Percentiles rank a stretch among this genome's conserved stretches.
Evolutionary conservation across 2,329 filamentous ascomycete genomes (phyloP).

Genomic region (Clonostachys byssicola): DNA sequence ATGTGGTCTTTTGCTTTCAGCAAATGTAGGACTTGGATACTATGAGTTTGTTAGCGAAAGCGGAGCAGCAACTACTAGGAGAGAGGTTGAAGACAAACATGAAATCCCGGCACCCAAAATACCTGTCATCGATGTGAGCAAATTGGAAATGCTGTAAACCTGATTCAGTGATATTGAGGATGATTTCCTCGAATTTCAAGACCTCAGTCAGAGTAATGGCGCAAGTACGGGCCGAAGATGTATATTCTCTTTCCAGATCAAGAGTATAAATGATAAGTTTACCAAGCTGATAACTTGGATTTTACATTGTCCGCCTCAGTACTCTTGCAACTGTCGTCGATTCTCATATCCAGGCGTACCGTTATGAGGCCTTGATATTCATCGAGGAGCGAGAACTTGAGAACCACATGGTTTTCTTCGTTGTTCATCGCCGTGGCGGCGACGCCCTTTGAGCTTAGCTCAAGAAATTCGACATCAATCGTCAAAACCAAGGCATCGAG

Average conservation of each 20-base stretch:
- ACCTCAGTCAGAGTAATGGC: neutral
- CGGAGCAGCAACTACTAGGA: too few relatives aligned
- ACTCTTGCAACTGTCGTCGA: rapidly evolving
- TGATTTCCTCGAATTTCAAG: neutral
- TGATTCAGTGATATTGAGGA: neutral
- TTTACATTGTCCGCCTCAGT: neutral
- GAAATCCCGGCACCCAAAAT: neutral
- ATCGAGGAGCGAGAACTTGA: neutral
- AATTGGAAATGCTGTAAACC: neutral
- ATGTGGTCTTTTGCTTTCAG: too few relatives aligned
- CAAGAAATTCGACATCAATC: too few relatives aligned
- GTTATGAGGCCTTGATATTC: neutral
- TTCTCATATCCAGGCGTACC: neutral
- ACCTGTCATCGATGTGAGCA: neutral
- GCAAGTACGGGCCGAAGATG: neutral
- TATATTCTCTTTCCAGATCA: neutral
- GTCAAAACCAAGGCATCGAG: too few relatives aligned
- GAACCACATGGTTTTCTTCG: neutral
- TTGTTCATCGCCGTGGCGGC: too few relatives aligned
- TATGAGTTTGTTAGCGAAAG: too few relatives aligned
- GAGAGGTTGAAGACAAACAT: neutral
- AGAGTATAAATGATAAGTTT: neutral
- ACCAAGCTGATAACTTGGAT: neutral
- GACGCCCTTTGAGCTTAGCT: too few relatives aligned
- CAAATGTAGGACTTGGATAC: too few relatives aligned